Conservation (phyloP, 1,139 yeast genomes). For the Yamadazyma dendronema region DNA sequence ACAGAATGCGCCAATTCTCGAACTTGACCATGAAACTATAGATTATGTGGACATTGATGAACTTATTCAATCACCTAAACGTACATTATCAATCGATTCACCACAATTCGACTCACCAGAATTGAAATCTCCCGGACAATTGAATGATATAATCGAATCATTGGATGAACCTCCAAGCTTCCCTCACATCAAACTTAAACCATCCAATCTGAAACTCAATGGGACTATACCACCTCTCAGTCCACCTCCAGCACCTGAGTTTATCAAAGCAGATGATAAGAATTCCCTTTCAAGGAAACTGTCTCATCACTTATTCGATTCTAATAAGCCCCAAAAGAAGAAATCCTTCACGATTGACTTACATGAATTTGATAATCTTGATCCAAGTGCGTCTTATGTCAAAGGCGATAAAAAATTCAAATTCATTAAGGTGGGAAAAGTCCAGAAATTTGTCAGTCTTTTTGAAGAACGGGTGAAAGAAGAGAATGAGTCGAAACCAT, state of each 20-base stretch:
- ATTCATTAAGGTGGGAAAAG: constrained; percentile 49
- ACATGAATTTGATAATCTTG: constrained; percentile 19
- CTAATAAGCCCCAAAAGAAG: constrained; percentile 11
- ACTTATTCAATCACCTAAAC: constrained; percentile 2
- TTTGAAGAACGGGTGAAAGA: constrained; percentile 40
- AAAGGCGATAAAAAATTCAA: constrained; percentile 46
- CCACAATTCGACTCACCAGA: constrained; percentile 3
- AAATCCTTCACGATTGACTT: constrained; percentile 15
- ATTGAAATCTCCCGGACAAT: constrained; percentile 1
- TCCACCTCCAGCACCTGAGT: constrained; percentile 3
- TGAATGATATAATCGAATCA: not conserved
- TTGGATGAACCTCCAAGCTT: not conserved
- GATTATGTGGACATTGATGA: constrained; percentile 2
- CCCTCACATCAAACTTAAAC: constrained; percentile 12
- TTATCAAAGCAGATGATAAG: constrained; percentile 4
- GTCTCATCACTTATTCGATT: constrained; percentile 11
- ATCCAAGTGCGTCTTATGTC: constrained; percentile 36
- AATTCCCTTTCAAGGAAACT: constrained; percentile 9
- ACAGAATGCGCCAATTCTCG: constrained; percentile 1
- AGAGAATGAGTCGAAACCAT: constrained; percentile 11
- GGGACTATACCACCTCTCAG: constrained; percentile 4
- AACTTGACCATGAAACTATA: not conserved
- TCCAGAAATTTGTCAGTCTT: constrained; percentile 45
- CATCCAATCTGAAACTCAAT: constrained; percentile 14
- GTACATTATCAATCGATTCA: constrained; percentile 2